Evolutionary conservation across 805 yeast genomes (phyloP).

Genomic region (Nakazawaea wyomingensis): DNA sequence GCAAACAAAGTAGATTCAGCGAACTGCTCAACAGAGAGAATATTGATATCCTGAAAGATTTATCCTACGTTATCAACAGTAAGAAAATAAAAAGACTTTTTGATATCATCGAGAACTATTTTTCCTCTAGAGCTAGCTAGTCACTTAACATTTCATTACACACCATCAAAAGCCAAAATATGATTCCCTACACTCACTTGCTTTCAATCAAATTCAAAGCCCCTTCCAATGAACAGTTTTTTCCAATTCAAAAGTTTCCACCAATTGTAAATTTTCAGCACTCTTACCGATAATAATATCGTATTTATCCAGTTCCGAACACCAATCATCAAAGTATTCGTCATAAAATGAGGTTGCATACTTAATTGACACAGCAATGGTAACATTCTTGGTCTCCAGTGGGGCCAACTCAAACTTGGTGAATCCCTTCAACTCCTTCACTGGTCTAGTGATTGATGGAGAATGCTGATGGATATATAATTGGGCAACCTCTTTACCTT

Average conservation of each 20-base stretch:
- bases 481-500: conserved; percentile 54
- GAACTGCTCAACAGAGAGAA: too few species aligned
- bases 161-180: too few species aligned
- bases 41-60: too few species aligned
- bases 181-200: too few species aligned
- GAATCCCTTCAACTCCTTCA: conserved; percentile 57
- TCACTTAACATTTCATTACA: too few species aligned
- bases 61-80: too few species aligned
- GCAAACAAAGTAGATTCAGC: too few species aligned
- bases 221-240: conserved; percentile 14
- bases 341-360: conserved; percentile 54
- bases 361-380: conserved; percentile 33
- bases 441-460: conserved; percentile 43
- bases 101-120: too few species aligned
- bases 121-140: too few species aligned
- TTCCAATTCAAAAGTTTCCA: conserved; percentile 7
- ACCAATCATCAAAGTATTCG: conserved; percentile 44
- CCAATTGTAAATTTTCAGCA: conserved; percentile 14
- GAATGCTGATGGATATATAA: conserved; percentile 34
- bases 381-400: conserved; percentile 35
- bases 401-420: conserved; percentile 41
- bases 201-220: conserved; percentile 9
- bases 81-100: too few species aligned
- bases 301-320: conserved; percentile 46
- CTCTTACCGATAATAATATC: conserved; percentile 42